Base-by-base conservation (phyloP, 1,139 yeast species). In the Blastobotrys elegans region DNA sequence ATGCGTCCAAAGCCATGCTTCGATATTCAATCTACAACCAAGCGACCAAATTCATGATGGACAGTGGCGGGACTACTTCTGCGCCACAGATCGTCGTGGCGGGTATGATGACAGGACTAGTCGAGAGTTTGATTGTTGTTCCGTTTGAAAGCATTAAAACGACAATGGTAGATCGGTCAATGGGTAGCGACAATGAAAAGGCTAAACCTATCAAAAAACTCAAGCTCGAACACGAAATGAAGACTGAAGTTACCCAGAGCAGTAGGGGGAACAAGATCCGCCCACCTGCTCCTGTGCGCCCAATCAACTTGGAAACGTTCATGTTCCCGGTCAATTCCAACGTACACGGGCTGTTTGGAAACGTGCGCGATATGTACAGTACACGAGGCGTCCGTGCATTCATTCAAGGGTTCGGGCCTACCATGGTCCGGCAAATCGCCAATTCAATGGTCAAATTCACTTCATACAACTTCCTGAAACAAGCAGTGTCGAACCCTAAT, bases 101-200 rank as follows among this genome's bases (percentile, higher is more conserved):
- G 2, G 97, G 96, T 5, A 76, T 84, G 44, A 77, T 88, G 72
- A 85, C 96, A 10, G 97, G 49, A 7, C 17, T 42, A 5, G 47
- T 53, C 46, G 98, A 92, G 65, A 82, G 95, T 4, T 58, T 88
- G 38, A 77, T 89, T 72, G 78, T 92, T 27, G 85, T 92, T 22
- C 98, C 98, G 0, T 90, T 92, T 66, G 98, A 92, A 60, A 86
- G 66, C 53, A 75, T 89, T 56, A 89, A 90, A 63, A 83, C 87
- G 4, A 76, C 88, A 13, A 82, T 88, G 92, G 82, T 90, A 53
- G 96, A 90, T 40, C 45, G 64, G 26, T 57, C 59, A 30, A 48
- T 47, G 36, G 40, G 3, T 2, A 16, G 33, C 4, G 46, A 42
- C 3, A 3, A 14, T 40, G 16, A 5, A 13, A 22, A 37, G 16